Evolutionary conservation across 2,329 filamentous ascomycete species (phyloP), one percentile per base, ranked within the genome.

Genomic region (Basipetospora sp.): DNA sequence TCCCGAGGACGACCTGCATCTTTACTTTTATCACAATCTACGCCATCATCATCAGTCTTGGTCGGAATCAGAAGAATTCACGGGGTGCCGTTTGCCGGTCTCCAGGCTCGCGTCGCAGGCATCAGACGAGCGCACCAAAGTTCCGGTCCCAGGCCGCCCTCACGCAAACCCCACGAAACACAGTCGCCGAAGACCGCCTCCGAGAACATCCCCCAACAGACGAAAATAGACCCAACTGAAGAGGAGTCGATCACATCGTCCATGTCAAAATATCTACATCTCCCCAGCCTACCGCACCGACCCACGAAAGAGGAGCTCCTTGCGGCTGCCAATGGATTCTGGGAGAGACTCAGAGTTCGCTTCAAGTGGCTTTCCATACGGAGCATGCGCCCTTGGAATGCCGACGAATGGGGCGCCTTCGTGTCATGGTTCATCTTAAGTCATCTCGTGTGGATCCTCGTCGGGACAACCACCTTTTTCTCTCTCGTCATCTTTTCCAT

Each of bases 351-450:
- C 31, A 85, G 80, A 52, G 82, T 96, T 17, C 80, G 86, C 29
- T 92, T 96, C 63, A 98, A 98, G 59, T 98, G 90, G 90, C 79
- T 90, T 50, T 92, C 90, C 3, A 98, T 98, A 49, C 71, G 87
- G 52, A 94, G 87, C 54, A 83, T 82, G 55, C 72, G 90, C 27
- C 90, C 90, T 1, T 98, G 90, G 74, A 98, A 93, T 56, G 73
- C 80, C 16, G 90, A 98, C 55, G 90, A 98, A 60, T 94, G 94
- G 66, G 83, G 86, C 32, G 90, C 90, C 4, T 88, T 98, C 44
- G 75, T 69, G 38, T 96, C 90, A 2, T 96, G 88, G 88, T 80
- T 98, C 44, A 71, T 96, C 44, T 69, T 94, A 38, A 90, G 88
- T 0, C 90, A 98, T 57, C 66, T 98, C 8, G 72, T 94, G 9